Percentiles rank a stretch among this genome's conserved stretches.
Conservation (phyloP, 1,139 yeast species). For the Nakaseomyces bracarensis region DNA sequence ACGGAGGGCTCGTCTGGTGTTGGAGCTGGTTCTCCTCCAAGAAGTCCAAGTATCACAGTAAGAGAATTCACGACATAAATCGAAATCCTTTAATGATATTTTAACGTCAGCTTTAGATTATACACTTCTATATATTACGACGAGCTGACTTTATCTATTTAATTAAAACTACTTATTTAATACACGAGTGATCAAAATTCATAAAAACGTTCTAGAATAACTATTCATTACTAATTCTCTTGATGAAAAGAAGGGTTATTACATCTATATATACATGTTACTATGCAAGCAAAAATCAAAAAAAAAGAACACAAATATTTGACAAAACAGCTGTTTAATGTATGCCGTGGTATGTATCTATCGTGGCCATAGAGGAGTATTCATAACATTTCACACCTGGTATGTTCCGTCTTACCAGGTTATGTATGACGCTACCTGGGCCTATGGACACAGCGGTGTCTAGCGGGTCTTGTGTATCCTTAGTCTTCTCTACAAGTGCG, state of each 20-base stretch:
- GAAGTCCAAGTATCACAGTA: constrained; percentile 21
- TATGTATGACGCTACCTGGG: constrained; percentile 28
- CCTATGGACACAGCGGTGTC: constrained; percentile 27
- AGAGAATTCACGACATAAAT: constrained; percentile 13
- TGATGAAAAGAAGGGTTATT: background rate
- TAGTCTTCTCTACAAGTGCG: constrained; percentile 7
- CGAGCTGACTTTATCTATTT: no score
- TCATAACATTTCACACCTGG: constrained; percentile 18
- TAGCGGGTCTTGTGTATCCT: constrained; percentile 11
- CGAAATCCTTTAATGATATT: no score
- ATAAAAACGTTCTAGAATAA: no score
- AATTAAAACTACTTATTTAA: no score
- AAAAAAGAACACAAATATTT: no score
- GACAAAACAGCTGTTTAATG: background rate
- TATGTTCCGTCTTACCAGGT: constrained; percentile 26
- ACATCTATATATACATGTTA: background rate
- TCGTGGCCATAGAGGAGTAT: constrained; percentile 24
- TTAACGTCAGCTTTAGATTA: no score
- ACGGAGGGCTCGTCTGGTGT: constrained; percentile 3
- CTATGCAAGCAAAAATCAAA: background rate
- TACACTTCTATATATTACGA: no score
- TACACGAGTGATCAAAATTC: no score
- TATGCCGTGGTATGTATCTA: constrained; percentile 15
- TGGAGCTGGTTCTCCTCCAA: constrained; percentile 8
- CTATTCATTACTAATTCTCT: no score